Percentiles rank a stretch among this genome's conserved stretches.
phyloP scores from a whole-genome alignment of 2,329 filamentous ascomycete species.

The Ophiostoma angusticollis region DNA sequence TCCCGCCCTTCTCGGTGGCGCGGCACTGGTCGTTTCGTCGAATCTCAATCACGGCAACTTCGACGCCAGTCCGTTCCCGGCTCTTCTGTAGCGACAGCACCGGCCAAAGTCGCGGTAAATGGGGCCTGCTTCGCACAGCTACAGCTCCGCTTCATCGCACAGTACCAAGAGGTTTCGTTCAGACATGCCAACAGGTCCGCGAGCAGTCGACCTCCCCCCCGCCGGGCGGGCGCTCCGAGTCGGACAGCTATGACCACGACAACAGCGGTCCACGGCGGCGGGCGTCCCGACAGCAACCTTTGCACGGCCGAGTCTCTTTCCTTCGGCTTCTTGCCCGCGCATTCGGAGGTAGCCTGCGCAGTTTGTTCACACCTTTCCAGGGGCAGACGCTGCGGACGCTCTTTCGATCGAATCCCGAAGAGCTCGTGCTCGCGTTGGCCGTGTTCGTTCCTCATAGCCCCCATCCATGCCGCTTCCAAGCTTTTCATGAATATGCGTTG shows the following conservation, averaged over 20 bases:
- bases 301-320: conserved; percentile 10
- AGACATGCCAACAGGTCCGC: too few relatives aligned
- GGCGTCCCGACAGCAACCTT: not conserved
- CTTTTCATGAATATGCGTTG: too few relatives aligned
- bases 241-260: not conserved
- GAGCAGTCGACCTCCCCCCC: conserved; percentile 3
- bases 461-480: not conserved
- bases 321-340: conserved; percentile 21
- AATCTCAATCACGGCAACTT: too few relatives aligned
- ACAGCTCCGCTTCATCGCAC: too few relatives aligned
- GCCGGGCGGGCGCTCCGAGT: too few relatives aligned
- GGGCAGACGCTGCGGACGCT: conserved; percentile 25
- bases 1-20: not conserved
- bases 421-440: conserved; percentile 28
- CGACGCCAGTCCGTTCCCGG: too few relatives aligned
- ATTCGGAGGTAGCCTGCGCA: conserved; percentile 21
- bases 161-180: too few relatives aligned
- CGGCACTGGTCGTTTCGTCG: not conserved
- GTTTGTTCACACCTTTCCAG: conserved; percentile 25
- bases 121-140: too few relatives aligned
- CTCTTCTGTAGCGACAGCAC: too few relatives aligned
- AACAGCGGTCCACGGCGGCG: not conserved
- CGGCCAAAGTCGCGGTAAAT: too few relatives aligned
- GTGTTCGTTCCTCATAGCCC: conserved; percentile 25
- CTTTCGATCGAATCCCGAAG: conserved; percentile 30